Percentiles rank a stretch among this genome's conserved stretches.
Evolutionary conservation across 495 filamentous ascomycete genomes (phyloP).

Genomic region (Neurospora intermedia): DNA sequence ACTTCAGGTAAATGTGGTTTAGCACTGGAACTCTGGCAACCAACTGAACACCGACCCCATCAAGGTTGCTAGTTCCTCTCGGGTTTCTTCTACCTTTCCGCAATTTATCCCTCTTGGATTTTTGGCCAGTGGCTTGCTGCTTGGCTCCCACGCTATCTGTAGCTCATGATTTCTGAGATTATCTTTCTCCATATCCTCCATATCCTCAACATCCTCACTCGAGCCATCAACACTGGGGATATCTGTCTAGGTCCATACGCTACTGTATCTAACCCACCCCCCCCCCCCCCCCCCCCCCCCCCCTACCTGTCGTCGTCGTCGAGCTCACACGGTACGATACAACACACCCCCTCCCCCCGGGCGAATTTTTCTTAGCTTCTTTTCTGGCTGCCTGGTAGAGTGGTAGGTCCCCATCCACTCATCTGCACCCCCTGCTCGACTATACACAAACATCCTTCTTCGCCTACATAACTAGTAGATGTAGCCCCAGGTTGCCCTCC

Average conservation of each 20-base stretch:
- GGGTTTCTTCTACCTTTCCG: not conserved
- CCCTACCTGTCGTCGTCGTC: constrained; percentile 9
- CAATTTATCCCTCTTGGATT: not conserved
- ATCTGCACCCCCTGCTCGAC: constrained; percentile 17
- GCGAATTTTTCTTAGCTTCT: not conserved
- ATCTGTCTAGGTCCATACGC: not conserved
- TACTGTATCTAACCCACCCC: not conserved
- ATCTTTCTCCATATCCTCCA: not conserved
- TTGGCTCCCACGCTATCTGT: not conserved
- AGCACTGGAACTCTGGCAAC: not conserved
- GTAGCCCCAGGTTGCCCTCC: constrained; percentile 20
- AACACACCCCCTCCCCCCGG: constrained; percentile 9
- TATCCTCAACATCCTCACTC: not conserved
- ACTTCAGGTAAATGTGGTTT: not conserved
- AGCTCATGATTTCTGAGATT: not conserved
- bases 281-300: constrained; percentile 4
- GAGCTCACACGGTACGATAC: not conserved
- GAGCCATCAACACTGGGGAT: not conserved
- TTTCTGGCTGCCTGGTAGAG: not conserved
- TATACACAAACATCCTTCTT: constrained; percentile 16
- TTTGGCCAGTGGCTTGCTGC: not conserved
- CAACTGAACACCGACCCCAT: not conserved
- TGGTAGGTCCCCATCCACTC: constrained; percentile 1
- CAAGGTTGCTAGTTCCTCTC: not conserved
- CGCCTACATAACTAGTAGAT: constrained; percentile 18